These are phyloP conservation scores for Coniochaeta sp. DNA, from an alignment of 2,329 filamentous ascomycete genomes.

Conservation along the genomic window DNA sequence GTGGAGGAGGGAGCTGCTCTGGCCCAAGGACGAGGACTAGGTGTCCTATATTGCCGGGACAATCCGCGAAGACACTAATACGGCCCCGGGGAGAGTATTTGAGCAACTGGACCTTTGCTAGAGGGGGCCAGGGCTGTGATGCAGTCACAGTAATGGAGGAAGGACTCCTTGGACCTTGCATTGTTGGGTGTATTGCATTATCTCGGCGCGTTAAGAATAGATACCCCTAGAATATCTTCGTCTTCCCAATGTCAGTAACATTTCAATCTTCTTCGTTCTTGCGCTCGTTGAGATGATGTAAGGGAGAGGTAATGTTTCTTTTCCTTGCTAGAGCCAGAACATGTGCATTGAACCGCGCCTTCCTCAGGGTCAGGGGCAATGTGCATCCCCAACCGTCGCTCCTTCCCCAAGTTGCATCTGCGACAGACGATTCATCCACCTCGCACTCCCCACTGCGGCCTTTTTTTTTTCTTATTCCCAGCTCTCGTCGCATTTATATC, in stretches of 20 bases:
- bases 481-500: neutral
- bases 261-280: neutral
- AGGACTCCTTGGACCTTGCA: neutral
- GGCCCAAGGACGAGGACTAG: slow-evolving; percentile 2
- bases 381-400: neutral
- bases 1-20: slow-evolving; percentile 48
- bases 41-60: neutral
- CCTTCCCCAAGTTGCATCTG: neutral
- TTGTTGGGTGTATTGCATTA: neutral
- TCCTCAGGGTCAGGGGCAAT: neutral
- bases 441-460: no score
- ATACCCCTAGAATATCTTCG: neutral
- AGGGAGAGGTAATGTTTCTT: neutral
- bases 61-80: neutral
- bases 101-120: neutral
- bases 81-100: neutral
- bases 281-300: neutral
- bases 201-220: neutral
- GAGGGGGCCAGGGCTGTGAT: neutral
- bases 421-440: neutral
- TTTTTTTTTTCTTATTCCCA: no score
- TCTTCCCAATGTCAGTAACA: neutral
- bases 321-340: neutral
- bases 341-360: neutral
- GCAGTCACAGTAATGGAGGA: neutral